Evolutionary conservation across 2,329 filamentous ascomycete genomes (phyloP), one percentile per base, ranked within the genome.

Genomic region (Penicillium italicum): DNA sequence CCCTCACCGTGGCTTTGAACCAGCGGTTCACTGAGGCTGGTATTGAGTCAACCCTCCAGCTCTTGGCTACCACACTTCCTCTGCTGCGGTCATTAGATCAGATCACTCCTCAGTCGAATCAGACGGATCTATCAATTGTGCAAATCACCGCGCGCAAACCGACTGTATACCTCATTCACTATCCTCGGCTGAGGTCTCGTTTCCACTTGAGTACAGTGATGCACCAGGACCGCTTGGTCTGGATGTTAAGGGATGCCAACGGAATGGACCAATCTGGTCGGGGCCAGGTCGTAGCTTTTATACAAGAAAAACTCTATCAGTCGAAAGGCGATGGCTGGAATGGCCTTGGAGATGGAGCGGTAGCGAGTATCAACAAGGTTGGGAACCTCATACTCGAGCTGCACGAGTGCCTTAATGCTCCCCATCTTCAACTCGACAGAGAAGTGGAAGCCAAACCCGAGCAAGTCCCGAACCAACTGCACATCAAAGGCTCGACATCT

Each of bases 291-390:
- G 60, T 62, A 49, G 54, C 46, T 22, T 63, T 55, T 12, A 55
- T 76, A 24, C 66, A 60, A 31, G 67, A 72, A 43, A 68, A 63
- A 22, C 55, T 77, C 38, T 76, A 73, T 57, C 65, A 65, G 33
- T 67, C 69, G 4, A 70, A 66, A 37, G 73, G 73, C 34, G 61
- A 73, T 47, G 73, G 74, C 5, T 77, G 74, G 74, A 69, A 66
- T 43, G 74, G 74, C 12, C 62, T 76, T 14, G 73, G 70, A 11
- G 71, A 69, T 55, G 74, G 74, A 16, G 72, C 67, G 31, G 65
- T 75, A 31, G 69, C 72, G 12, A 63, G 68, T 24, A 61, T 66
- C 33, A 66, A 68, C 30, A 69, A 68, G 49, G 62, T 74, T 18
- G 67, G 65, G 26, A 67, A 68, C 46, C 63, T 76, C 18, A 51